Evolutionary conservation across 2,329 filamentous ascomycete species (phyloP), one percentile per base, ranked within the genome.

Genomic region (Ophiostoma angusticollis): DNA sequence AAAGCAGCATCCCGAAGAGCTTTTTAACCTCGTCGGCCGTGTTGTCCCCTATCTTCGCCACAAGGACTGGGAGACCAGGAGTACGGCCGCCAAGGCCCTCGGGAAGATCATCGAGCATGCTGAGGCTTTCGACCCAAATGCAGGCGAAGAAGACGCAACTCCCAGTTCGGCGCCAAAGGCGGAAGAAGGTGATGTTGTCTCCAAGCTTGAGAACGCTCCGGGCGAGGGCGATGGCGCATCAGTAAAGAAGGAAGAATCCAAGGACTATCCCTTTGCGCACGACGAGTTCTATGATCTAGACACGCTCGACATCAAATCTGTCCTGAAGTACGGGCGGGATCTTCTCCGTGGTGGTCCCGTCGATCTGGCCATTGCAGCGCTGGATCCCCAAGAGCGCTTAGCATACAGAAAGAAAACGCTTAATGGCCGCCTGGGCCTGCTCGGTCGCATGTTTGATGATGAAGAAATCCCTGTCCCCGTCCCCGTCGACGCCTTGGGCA

Each of bases 31-130:
- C 6, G 71, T 98, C 11, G 89, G 85, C 22, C 74, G 89, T 44
- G 87, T 98, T 23, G 79, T 98, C n/a, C 89, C 91, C 1, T 98
- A 95, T 59, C 70, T 98, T 22, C 78, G 84, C 42, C 89, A 91
- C 50, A 94, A 89, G 58, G 89, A 87, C 55, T 98, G 91, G 91
- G 91, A 98, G 55, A 98, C 91, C 19, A 72, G 93, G 50, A 87
- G 81, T 45, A 93, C 91, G 39, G 83, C 93, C 33, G 86, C 89
- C 50, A 93, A 89, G 61, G 91, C 91, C 16, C 80, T 98, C 42
- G 89, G 89, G 42, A 86, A 89, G 52, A 96, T 98, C 48, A 79
- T 93, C 45, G 80, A 89, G 42, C 83, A 96, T 66, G 85, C 87
- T 1, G 78, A 85, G 39, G 64, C 72, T 31, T 94, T 91, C 57